Conservation (phyloP, 1,284 basidiomycete species). For the Microbotryum saponariae region DNA sequence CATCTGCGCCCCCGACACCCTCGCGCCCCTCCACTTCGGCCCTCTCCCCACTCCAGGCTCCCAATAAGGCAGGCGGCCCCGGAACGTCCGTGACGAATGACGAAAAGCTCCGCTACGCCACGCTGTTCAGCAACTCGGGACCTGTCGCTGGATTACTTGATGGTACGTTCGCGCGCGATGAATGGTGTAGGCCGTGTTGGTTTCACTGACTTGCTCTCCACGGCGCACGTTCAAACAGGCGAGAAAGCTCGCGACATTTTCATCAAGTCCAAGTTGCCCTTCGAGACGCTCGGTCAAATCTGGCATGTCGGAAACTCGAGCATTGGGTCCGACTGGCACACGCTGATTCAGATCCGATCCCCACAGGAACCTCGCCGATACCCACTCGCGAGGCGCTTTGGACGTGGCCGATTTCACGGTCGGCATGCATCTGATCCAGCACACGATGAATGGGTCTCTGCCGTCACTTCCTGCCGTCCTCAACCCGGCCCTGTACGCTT, state of each 20-base stretch:
- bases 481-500: constrained; percentile 86
- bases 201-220: neutral
- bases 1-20: constrained; percentile 21
- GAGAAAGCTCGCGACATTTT: constrained; percentile 90
- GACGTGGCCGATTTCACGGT: constrained; percentile 90
- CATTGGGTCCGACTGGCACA: neutral
- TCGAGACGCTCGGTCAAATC: constrained; percentile 85
- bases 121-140: constrained; percentile 64
- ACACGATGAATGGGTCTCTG: constrained; percentile 72
- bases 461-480: constrained; percentile 66
- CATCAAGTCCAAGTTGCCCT: constrained; percentile 80
- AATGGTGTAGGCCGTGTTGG: neutral
- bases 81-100: constrained; percentile 51
- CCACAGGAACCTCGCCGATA: constrained; percentile 82
- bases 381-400: constrained; percentile 79
- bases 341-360: neutral
- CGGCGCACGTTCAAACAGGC: constrained; percentile 44
- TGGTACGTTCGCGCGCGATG: constrained; percentile 47
- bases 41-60: neutral
- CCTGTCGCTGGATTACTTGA: constrained; percentile 68
- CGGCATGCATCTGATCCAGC: constrained; percentile 70
- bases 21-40: constrained; percentile 8
- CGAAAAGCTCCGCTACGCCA: constrained; percentile 74
- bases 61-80: constrained; percentile 4
- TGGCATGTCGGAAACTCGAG: constrained; percentile 54